Percentiles rank a stretch among this genome's conserved stretches.
Evolutionary conservation across 345 rosid genomes (phyloP).

Genomic region (Eucalyptus pumila): DNA sequence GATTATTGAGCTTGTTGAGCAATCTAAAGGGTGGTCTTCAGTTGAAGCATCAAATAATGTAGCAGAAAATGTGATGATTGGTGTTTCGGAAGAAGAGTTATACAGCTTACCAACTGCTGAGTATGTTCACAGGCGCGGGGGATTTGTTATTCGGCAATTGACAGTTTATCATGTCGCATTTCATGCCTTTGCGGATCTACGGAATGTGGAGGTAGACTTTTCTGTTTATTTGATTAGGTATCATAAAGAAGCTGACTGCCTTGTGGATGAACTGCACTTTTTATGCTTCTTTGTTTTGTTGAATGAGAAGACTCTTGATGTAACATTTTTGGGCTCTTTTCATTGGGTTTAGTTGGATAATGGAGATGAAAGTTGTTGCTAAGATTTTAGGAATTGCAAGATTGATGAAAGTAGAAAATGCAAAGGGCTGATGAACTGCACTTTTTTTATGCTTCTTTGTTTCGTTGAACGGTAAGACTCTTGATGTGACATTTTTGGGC

Average conservation of each 20-base stretch:
- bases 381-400: neutral
- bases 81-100: slow-evolving; percentile 76
- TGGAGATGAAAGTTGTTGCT: neutral
- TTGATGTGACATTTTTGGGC: neutral
- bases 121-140: slow-evolving; percentile 40
- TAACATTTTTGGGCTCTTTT: neutral
- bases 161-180: slow-evolving; percentile 79
- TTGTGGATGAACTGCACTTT: neutral
- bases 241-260: neutral
- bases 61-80: slow-evolving; percentile 68
- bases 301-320: neutral
- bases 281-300: neutral
- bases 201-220: slow-evolving; percentile 58
- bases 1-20: slow-evolving; percentile 85
- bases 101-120: slow-evolving; percentile 83
- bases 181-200: slow-evolving; percentile 75
- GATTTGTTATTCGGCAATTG: slow-evolving; percentile 48
- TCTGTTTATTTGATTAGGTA: neutral
- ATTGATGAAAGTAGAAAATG: neutral
- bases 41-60: slow-evolving; percentile 43
- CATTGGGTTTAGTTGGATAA: neutral
- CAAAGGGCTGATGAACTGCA: neutral
- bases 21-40: slow-evolving; percentile 85
- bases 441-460: neutral
- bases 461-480: neutral